Base-by-base conservation (phyloP, 1,139 yeast genomes). In the Lodderomyces metapsilosis region DNA sequence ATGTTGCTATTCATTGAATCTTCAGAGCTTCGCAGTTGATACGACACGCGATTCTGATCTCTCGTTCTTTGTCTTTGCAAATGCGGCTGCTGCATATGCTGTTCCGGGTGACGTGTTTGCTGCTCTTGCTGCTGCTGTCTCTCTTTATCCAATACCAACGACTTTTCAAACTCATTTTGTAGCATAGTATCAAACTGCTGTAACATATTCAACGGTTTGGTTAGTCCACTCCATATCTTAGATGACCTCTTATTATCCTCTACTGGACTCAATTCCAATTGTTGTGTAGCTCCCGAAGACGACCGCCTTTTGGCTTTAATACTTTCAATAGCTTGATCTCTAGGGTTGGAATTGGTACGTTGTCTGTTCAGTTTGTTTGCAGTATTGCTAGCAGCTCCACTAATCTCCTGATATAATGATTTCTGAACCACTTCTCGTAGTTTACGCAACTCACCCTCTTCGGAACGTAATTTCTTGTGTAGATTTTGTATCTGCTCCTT, bases 151-250 rank as follows among this genome's bases (percentile, higher is more conserved):
- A 54, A 56, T 3, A 47, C 59, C 57, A 66, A 65, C 23, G 65
- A 80, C 61, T 57, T 77, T 52, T 84, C 91, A 48, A 84, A 70
- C 55, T 84, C 91, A 43, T 71, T 75, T 54, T 80, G 88, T 22
- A 84, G 64, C 62, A 83, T 69, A 38, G 76, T 77, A 57, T 84
- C 92, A 53, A 84, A 75, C 47, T 82, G 88, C 51, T 82, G 87
- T 35, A 84, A 70, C 43, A 83, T 67, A 34, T 71, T 76, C 37
- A 84, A 66, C 1, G 91, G 88, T 50, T 78, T 82, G 11, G 79
- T 40, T 23, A 51, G 36, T 11, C 51, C 52, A 31, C 42, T 48
- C 77, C 79, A 59, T 18, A 71, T 41, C 24, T 62, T 57, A 21
- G 66, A 60, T 7, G 50, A 28, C 48, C 51, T 7, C 42, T 17